Evolutionary conservation across 805 yeast species (phyloP).

Genomic region (Pichia ethanolica): DNA sequence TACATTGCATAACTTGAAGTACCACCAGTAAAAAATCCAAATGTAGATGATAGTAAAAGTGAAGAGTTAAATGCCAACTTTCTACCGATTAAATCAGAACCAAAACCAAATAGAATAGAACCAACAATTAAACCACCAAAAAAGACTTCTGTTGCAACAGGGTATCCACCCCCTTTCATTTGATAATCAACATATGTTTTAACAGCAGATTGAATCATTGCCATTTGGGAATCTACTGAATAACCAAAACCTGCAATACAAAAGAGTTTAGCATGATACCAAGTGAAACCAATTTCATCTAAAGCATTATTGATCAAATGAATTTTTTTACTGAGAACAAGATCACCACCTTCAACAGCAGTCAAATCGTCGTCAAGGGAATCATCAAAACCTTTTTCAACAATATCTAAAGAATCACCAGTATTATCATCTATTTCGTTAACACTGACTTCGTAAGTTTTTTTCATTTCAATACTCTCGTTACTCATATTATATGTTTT

Average conservation of each 20-base stretch:
- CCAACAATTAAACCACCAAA: slow-evolving; percentile 48
- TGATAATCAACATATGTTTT: slow-evolving; percentile 40
- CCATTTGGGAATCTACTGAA: slow-evolving; percentile 46
- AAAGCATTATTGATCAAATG: slow-evolving; percentile 44
- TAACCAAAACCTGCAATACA: slow-evolving; percentile 51
- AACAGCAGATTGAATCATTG: slow-evolving; percentile 39
- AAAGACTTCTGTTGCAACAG: slow-evolving; percentile 38
- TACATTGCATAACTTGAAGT: slow-evolving; percentile 43
- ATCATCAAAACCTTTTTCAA: too few species aligned
- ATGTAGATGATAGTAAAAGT: slow-evolving; percentile 39
- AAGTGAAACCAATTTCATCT: slow-evolving; percentile 56
- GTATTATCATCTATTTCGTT: too few species aligned
- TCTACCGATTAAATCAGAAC: slow-evolving; percentile 49
- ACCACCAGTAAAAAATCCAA: slow-evolving; percentile 49
- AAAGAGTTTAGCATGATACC: slow-evolving; percentile 44
- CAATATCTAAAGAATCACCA: too few species aligned
- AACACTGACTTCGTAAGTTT: too few species aligned
- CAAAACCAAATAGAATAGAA: slow-evolving; percentile 49
- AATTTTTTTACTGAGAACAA: slow-evolving; percentile 34
- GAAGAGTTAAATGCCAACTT: slow-evolving; percentile 44
- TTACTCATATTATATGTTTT: too few species aligned
- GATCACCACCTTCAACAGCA: slow-evolving; percentile 26
- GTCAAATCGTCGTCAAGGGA: slow-evolving; percentile 12
- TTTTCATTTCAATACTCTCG: too few species aligned
- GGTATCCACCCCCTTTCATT: slow-evolving; percentile 35